These are phyloP conservation scores for Acorus gramineus DNA, from an alignment of 106 monocot genomes.

Conservation along the genomic window DNA sequence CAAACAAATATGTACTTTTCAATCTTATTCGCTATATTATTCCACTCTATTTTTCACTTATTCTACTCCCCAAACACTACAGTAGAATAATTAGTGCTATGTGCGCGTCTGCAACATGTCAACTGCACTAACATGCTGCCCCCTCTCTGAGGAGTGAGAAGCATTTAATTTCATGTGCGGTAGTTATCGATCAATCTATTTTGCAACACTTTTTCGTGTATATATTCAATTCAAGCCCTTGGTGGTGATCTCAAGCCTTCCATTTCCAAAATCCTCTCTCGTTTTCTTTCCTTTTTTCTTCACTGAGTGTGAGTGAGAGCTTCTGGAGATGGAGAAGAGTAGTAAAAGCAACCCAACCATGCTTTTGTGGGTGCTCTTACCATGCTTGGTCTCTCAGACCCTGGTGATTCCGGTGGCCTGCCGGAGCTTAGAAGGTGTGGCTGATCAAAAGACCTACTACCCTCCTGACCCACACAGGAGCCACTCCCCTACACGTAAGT, in stretches of 20 bases:
- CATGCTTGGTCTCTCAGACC: slow-evolving; percentile 10
- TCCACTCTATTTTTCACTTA: no score
- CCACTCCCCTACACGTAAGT: slow-evolving; percentile 3
- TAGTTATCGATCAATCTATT: slow-evolving; percentile 3
- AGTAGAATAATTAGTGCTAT: no score
- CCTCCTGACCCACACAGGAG: slow-evolving; percentile 7
- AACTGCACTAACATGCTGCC: slow-evolving; percentile 3
- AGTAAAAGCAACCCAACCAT: background rate
- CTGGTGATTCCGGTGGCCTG: slow-evolving; percentile 9
- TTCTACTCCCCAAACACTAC: no score
- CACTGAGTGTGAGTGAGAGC: background rate
- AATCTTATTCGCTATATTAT: no score
- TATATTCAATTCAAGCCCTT: background rate
- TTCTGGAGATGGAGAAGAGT: slow-evolving; percentile 7
- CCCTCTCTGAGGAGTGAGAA: background rate
- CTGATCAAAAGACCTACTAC: slow-evolving; percentile 31
- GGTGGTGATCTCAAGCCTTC: no score
- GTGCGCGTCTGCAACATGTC: slow-evolving; percentile 18
- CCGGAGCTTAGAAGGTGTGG: slow-evolving; percentile 17
- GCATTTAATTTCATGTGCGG: slow-evolving; percentile 8
- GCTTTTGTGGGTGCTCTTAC: slow-evolving; percentile 22
- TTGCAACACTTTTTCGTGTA: slow-evolving; percentile 3
- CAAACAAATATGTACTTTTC: no score
- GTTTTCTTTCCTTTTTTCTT: background rate
- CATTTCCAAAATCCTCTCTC: no score